Conservation (phyloP, 2,329 filamentous ascomycete genomes). For the Leptographium wingfieldii region DNA sequence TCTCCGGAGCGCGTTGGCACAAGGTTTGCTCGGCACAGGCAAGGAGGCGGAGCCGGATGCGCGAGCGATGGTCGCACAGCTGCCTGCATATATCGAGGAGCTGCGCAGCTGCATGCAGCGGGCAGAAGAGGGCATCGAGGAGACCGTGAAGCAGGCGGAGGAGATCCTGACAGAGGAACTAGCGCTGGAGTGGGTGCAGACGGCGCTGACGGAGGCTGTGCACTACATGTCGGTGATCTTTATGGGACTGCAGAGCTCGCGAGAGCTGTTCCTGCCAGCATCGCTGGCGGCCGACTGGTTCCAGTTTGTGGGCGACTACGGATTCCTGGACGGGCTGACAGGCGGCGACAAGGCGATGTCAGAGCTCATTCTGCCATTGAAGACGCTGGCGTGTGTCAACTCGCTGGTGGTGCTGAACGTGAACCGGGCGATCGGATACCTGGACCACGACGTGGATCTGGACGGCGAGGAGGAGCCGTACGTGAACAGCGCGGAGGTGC, state of each 20-base stretch:
- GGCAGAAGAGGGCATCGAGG: constrained; percentile 35
- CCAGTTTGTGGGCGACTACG: constrained; percentile 51
- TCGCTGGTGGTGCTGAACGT: constrained; percentile 63
- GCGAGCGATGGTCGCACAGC: constrained; percentile 29
- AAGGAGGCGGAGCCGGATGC: constrained; percentile 3
- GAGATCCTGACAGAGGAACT: constrained; percentile 35
- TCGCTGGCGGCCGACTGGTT: constrained; percentile 60
- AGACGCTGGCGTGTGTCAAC: constrained; percentile 55
- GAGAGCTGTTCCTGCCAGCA: constrained; percentile 41
- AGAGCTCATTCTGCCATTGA: constrained; percentile 49
- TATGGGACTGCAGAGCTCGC: constrained; percentile 49
- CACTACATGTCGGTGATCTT: constrained; percentile 65
- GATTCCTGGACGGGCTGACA: constrained; percentile 55
- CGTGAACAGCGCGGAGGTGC: constrained; percentile 53
- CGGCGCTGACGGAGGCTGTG: constrained; percentile 55
- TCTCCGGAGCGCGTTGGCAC: constrained; percentile 5
- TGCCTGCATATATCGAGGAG: constrained; percentile 35
- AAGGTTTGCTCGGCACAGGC: constrained; percentile 1
- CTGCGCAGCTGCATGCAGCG: constrained; percentile 35
- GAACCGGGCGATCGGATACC: constrained; percentile 41
- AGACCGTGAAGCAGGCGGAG: constrained; percentile 35
- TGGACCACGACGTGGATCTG: constrained; percentile 36
- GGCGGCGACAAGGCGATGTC: constrained; percentile 28
- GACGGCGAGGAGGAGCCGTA: constrained; percentile 41
- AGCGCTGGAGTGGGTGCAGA: constrained; percentile 47